Evolutionary conservation across 1,139 yeast genomes (phyloP).

Genomic region (Candida pseudoviswanathii): DNA sequence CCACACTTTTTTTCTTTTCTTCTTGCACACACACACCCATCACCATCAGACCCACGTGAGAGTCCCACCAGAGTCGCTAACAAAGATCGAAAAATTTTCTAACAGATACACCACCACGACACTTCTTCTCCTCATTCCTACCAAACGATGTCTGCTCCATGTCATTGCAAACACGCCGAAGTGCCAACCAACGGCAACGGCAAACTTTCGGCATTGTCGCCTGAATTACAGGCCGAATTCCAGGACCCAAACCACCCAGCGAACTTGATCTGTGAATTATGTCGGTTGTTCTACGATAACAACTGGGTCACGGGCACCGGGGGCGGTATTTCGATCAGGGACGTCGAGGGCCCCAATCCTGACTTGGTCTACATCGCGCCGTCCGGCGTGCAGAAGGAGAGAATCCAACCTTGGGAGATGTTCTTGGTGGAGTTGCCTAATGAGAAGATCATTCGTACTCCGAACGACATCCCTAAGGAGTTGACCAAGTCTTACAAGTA

Average conservation of each 20-base stretch:
- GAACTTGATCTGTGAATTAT: conserved; percentile 78
- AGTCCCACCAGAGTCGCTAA: too few relatives aligned
- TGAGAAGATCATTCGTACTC: conserved; percentile 60
- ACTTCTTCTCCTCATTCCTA: too few relatives aligned
- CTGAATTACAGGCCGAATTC: conserved; percentile 18
- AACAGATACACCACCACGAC: too few relatives aligned
- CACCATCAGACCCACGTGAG: too few relatives aligned
- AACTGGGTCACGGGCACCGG: conserved; percentile 98
- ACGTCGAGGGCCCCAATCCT: conserved; percentile 46
- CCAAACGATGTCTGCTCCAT: conserved; percentile 20
- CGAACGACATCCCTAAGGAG: conserved; percentile 47
- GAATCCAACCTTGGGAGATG: conserved; percentile 80
- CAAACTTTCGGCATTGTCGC: conserved; percentile 7
- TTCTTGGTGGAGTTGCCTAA: conserved; percentile 68
- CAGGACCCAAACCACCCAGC: conserved; percentile 77
- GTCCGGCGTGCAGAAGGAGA: conserved; percentile 92
- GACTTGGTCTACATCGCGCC: conserved; percentile 79
- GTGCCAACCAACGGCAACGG: neutral
- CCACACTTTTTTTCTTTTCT: too few relatives aligned
- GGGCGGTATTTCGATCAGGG: conserved; percentile 86
- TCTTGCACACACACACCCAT: too few relatives aligned
- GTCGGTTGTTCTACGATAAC: conserved; percentile 73
- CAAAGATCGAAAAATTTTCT: too few relatives aligned
- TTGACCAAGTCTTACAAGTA: conserved; percentile 48
- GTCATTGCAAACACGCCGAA: conserved; percentile 18